Base-by-base conservation (phyloP, 208 protist genomes). In the Trypanosoma cruzi region DNA sequence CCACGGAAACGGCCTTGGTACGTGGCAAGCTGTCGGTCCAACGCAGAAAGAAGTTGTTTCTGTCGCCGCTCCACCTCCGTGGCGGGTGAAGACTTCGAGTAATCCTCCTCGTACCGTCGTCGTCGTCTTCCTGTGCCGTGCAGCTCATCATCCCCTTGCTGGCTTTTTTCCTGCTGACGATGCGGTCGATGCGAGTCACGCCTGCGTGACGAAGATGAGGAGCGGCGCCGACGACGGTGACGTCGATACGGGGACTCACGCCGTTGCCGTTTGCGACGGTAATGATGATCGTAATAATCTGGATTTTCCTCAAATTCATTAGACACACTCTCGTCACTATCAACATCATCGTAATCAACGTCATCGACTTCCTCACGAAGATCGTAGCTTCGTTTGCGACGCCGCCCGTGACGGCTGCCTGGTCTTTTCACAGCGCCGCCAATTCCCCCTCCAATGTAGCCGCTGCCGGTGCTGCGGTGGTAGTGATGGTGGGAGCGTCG, bases 1-100 rank as follows among this genome's bases (percentile, higher is more conserved):
- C 31, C 7, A 18, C 64, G 36, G n/a, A n/a, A n/a, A n/a, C n/a
- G n/a, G n/a, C n/a, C n/a, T n/a, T n/a, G n/a, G 53, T 69, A 54
- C 1, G 32, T 37, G 4, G 10, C 53, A 16, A 69, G 37, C 37
- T 69, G 36, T 49, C 52, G 10, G 37, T 61, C 53, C 37, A 69
- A 16, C 32, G 53, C 64, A 20, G 64, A 69, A 37, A 69, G 53
- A 22, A 69, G 29, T 29, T 52, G 52, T 54, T 54, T 36, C 32
- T 61, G 56, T 5, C 34, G 56, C 13, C 14, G 22, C 29, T 57
- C 22, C 29, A n/a, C 49, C n/a, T 13, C 37, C 5, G 37, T 13
- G 13, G 8, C 13, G 37, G 37, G 5, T 44, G 37, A 5, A 44
- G 5, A 13, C 13, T 44, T 44, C 8, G 37, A 44, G 37, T 5